Base-by-base conservation (phyloP, 108 stramenopile genomes). In the Stephanodiscus triporus region DNA sequence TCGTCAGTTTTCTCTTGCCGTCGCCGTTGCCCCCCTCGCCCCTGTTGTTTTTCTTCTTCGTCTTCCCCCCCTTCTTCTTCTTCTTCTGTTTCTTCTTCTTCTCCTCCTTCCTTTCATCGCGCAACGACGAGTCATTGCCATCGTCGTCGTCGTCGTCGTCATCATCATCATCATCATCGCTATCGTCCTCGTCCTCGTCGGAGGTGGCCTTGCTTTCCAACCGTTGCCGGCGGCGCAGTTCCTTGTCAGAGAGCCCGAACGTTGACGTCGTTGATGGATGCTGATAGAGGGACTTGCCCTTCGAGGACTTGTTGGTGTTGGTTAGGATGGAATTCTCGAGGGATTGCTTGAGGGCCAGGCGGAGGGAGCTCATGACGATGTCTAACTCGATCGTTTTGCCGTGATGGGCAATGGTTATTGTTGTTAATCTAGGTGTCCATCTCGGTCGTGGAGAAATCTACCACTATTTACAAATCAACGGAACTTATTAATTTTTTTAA, bases 291-390 rank as follows among this genome's bases (percentile, higher is more conserved):
- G 57, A 58, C 26, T 54, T 54, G 26, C 27, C 1, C 27, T 17
- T 29, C 40, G 40, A 5, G 7, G 22, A 26, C 23, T 56, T 56
- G 26, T 65, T 58, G 2, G 14, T 20, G 42, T 73, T 57, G 29
- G 23, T 11, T 34, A 34, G 27, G 17, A 74, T 87, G 68, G 78
- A 71, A 49, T 94, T 88, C 79, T 91, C 82, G 30, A 94, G 79
- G 20, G 91, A 92, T 84, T 94, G 88, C 69, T 94, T 91, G 60
- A 94, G 73, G 16, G 93, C 93, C 38, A 94, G 75, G 43, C 93
- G 89, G 72, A 94, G 85, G 13, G 93, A 94, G 68, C 85, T 88
- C 93, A 94, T 94, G 47, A 20, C n/a, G 56, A 58, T 57, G 20
- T 20, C 49, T 4, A 49, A 36, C 36, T 36, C 36, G 36, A 36